Evolutionary conservation across 352 stramenopile species (phyloP), one percentile per base, ranked within the genome.

Genomic region (Peronosclerospora sorghi): DNA sequence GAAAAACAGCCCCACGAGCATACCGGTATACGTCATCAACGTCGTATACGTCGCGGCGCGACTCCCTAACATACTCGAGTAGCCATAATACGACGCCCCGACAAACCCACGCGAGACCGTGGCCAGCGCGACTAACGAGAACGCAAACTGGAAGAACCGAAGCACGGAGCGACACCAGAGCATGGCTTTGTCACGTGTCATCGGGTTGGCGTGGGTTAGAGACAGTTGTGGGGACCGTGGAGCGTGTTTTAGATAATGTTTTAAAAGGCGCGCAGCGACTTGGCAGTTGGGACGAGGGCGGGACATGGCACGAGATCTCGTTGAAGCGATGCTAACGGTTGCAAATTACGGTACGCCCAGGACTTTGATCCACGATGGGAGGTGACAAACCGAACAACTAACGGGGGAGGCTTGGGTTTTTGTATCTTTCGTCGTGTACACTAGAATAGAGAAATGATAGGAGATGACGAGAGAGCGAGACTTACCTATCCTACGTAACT

Each of bases 1-100:
- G 14, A 86, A 20, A 12, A 86, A 76, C 30, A 86, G 51, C 5
- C 55, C 73, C 44, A 81, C 69, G 0, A 88, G 45, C 56, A 88
- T 76, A 5, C 59, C 61, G 18, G 70, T 83, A 54, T 83, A 88
- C 7, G 73, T 75, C 35, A 76, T 59, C 8, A 87, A 41, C 9
- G 62, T 70, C 45, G 63, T 62, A 46, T 70, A 87, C 13, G 63
- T 80, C 21, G 67, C 62, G 4, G 68, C 51, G 50, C 65, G 62
- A 43, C 69, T 85, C 23, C 69, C 68, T 35, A 85, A 45, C 71
- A 86, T 86, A 40, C 61, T 83, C 26, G 66, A 69, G 56, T 80
- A 84, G 8, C 71, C 68, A 54, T 81, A 81, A 55, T 78, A 83
- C 24, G 68, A 73, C 5, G 66, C 55, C 18, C 59, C 56, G 17